A percentile compares a stretch with the other conserved stretches of the same genome.
These are phyloP conservation scores for Knoxdaviesia capensis DNA, from an alignment of 2,329 filamentous ascomycete genomes.

Conservation along the genomic window DNA sequence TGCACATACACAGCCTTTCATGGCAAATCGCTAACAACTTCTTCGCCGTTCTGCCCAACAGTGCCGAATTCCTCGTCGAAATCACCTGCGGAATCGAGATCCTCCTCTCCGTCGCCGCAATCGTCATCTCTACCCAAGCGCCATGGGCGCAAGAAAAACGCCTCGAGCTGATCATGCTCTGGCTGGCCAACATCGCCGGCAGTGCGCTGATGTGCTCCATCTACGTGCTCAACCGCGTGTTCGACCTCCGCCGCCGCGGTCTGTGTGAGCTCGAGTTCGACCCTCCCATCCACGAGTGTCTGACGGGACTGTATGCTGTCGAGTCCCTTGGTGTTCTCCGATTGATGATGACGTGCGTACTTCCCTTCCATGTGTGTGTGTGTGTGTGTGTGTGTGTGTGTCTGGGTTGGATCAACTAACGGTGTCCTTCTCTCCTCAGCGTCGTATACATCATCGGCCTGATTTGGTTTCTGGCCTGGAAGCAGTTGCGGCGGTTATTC, in stretches of 20 bases:
- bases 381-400: no score
- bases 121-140: background rate
- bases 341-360: no score
- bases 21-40: background rate
- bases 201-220: background rate
- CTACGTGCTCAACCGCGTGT: constrained; percentile 1
- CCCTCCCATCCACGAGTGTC: no score
- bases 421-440: no score
- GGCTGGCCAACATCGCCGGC: background rate
- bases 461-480: no score
- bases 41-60: background rate
- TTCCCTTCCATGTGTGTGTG: no score
- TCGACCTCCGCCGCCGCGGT: background rate
- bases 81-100: constrained; percentile 1
- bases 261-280: background rate
- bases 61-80: constrained; percentile 2
- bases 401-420: no score
- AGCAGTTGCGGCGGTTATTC: no score
- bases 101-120: background rate
- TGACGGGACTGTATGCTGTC: no score
- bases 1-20: background rate
- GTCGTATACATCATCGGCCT: no score
- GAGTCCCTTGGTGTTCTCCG: no score
- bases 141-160: background rate
- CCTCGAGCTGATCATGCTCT: background rate